phyloP scores from a whole-genome alignment of 108 stramenopile species.

The Nitzschia palea region DNA sequence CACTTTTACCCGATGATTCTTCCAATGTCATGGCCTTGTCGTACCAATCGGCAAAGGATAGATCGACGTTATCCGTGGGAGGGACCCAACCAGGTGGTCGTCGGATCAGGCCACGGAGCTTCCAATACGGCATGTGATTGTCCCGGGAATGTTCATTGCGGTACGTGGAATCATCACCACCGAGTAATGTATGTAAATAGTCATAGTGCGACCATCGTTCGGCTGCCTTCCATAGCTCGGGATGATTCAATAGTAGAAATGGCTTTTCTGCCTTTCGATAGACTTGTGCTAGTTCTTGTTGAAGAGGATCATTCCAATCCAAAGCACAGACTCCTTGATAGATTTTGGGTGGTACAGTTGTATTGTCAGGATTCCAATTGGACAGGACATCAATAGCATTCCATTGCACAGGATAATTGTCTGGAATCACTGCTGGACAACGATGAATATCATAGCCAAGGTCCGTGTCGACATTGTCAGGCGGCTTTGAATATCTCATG shows the following conservation, averaged over 20 bases:
- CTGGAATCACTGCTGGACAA: conserved; percentile 53
- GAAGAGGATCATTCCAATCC: conserved; percentile 53
- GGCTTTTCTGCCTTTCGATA: conserved; percentile 84
- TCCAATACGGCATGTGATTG: conserved; percentile 96
- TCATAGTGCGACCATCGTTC: conserved; percentile 70
- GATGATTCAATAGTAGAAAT: conserved; percentile 87
- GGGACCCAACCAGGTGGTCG: conserved; percentile 64
- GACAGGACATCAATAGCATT: conserved; percentile 48
- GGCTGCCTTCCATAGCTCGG: conserved; percentile 61
- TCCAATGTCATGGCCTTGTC: conserved; percentile 20
- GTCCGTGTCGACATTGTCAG: not conserved
- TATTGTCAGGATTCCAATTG: conserved; percentile 72
- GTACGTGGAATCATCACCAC: conserved; percentile 26
- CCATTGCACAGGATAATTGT: conserved; percentile 64
- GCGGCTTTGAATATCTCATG: conserved; percentile 1
- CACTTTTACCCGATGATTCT: not conserved
- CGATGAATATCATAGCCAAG: conserved; percentile 56
- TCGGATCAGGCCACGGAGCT: conserved; percentile 14
- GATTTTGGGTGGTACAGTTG: conserved; percentile 38
- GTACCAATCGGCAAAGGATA: conserved; percentile 87
- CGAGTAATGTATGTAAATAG: conserved; percentile 64
- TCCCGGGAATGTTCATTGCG: conserved; percentile 68
- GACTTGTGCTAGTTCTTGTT: conserved; percentile 37
- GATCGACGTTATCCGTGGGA: conserved; percentile 79
- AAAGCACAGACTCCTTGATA: conserved; percentile 74